Conservation (phyloP, 345 rosid species). For the Gynandropsis gynandra region DNA sequence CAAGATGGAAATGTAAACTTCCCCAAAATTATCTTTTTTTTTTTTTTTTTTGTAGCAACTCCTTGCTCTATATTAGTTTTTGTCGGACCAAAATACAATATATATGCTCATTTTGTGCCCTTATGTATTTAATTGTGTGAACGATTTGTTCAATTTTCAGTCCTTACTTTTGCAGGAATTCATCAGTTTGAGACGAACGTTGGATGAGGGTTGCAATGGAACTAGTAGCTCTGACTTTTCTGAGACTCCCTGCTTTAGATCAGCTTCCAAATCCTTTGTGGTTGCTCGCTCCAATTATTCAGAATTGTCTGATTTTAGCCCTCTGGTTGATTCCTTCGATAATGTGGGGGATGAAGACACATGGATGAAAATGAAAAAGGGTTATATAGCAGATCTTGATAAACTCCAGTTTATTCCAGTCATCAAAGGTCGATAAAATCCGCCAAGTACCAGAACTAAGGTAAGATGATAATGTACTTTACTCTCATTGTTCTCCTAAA, state of each 20-base stretch:
- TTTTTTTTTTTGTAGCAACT: conserved; percentile 5
- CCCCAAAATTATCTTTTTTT: background rate
- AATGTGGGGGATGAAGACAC: conserved; percentile 90
- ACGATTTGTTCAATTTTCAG: conserved; percentile 6
- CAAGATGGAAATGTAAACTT: background rate
- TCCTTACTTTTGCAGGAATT: conserved; percentile 21
- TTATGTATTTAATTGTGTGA: conserved; percentile 10
- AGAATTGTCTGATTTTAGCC: conserved; percentile 58
- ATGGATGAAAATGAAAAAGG: conserved; percentile 88
- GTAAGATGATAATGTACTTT: conserved; percentile 41
- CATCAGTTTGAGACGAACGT: conserved; percentile 28
- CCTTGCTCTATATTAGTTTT: background rate
- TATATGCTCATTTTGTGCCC: background rate
- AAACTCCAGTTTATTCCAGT: conserved; percentile 67
- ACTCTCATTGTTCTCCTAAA: conserved; percentile 13
- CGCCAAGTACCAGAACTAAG: conserved; percentile 37
- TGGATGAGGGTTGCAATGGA: conserved; percentile 35
- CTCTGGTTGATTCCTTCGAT: conserved; percentile 71
- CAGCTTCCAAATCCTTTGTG: conserved; percentile 60
- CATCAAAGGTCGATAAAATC: conserved; percentile 55
- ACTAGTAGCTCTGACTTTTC: conserved; percentile 38
- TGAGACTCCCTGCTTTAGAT: conserved; percentile 56
- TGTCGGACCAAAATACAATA: background rate
- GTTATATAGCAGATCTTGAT: conserved; percentile 77
- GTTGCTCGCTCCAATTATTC: conserved; percentile 65